These are phyloP conservation scores for Trichoderma arundinaceum DNA, from an alignment of 2,329 filamentous ascomycete species.

Conservation along the genomic window DNA sequence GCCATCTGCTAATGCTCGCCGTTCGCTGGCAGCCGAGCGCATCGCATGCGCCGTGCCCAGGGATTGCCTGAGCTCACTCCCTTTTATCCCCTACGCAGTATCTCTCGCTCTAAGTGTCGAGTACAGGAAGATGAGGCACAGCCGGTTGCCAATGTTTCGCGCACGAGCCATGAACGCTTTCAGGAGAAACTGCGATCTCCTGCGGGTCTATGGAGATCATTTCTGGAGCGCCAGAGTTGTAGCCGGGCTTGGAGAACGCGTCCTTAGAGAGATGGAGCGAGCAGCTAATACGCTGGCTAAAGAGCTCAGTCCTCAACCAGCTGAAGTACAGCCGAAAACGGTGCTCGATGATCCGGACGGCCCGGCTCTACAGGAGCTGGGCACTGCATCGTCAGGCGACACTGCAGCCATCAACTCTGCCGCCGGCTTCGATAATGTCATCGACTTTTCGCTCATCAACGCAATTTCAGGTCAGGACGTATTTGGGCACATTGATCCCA, in stretches of 20 bases:
- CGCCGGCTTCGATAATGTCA: conserved; percentile 42
- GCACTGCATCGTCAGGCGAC: conserved; percentile 36
- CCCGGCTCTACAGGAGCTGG: conserved; percentile 31
- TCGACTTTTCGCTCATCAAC: conserved; percentile 52
- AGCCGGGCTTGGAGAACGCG: conserved; percentile 59
- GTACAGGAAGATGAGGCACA: conserved; percentile 68
- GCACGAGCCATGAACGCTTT: conserved; percentile 61
- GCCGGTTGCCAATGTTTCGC: conserved; percentile 63
- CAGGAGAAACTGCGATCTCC: conserved; percentile 57
- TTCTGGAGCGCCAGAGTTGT: conserved; percentile 64
- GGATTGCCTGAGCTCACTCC: conserved; percentile 59
- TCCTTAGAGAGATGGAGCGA: conserved; percentile 62
- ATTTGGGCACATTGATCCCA: conserved; percentile 61
- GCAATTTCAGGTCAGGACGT: conserved; percentile 57
- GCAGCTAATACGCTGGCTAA: conserved; percentile 55
- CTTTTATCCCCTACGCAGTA: conserved; percentile 66
- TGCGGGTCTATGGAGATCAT: conserved; percentile 60
- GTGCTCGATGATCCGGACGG: conserved; percentile 22
- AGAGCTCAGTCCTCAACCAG: conserved; percentile 41
- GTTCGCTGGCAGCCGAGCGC: conserved; percentile 62
- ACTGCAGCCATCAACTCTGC: conserved; percentile 39
- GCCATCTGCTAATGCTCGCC: conserved; percentile 59
- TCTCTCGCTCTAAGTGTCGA: conserved; percentile 66
- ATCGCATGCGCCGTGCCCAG: conserved; percentile 61
- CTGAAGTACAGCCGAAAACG: conserved; percentile 35